Base-by-base conservation (phyloP, 495 filamentous ascomycete genomes). In the Neurospora discreta region DNA sequence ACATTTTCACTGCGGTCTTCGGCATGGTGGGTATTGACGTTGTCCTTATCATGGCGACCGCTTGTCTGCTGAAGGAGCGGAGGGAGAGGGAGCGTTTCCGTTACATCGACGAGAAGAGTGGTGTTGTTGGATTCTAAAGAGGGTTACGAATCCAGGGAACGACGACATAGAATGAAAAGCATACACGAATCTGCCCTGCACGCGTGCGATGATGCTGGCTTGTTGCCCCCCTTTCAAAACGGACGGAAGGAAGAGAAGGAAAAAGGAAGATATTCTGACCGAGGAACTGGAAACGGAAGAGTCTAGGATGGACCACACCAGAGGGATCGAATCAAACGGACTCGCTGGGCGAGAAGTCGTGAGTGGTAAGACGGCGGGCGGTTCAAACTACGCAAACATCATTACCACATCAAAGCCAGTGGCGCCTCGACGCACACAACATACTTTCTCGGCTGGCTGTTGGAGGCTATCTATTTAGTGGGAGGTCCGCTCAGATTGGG, bases 1-100 rank as follows among this genome's bases (percentile, higher is more conserved):
- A 88, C 74, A 87, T 93, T 79, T 93, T 93, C 80, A 93, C 91
- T 16, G 89, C 87, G 41, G 82, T 89, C 44, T 93, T 93, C 76
- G 91, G 91, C 74, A 88, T 93, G 79, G 91, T 93, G 68, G 91
- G 86, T 46, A 81, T 91, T 74, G 90, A 91, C 75, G 83, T 83
- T 41, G 77, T 90, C 52, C 81, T 92, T 36, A 78, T 93, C 73
- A 84, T 93, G 69, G 85, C 86, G 70, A 86, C 86, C n/a, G 87
- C 87, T 38, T 90, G 91, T 81, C 80, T 93, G 39, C 82, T 92
- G 68, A 92, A 91, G 81, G 87, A 90, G 71, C 87, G 91, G 74
- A 89, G 89, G 81, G 91, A 93, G 82, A 85, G 85, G 70, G 85
- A 88, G 80, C 83, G 91, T 67, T 93, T 90, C 82, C 83, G 86